Base-by-base conservation (phyloP, 2,329 filamentous ascomycete species). In the Cercospora sp. region DNA sequence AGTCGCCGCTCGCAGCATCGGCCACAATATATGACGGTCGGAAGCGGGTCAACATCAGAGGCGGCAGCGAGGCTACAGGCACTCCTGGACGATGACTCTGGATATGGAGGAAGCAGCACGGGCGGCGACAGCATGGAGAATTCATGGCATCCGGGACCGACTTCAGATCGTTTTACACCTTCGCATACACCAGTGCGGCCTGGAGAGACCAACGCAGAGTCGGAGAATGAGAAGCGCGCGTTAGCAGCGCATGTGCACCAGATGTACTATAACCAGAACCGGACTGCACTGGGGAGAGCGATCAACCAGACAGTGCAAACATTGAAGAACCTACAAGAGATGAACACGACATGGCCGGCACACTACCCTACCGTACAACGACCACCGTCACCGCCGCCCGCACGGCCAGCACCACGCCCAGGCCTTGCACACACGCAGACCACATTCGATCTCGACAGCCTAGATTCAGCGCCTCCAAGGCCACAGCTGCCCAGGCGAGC, bases 211-310 rank as follows among this genome's bases (percentile, higher is more conserved):
- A 84, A 81, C 74, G 78, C 80, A 43, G 80, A 82, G 61, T 80
- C 82, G 77, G 89, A 91, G 62, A 83, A 88, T 71, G 90, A 92
- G 76, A 86, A 87, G 75, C 86, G 87, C 72, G 83, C 86, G 55
- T 88, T 94, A 72, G 90, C 92, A 43, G 91, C 90, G 77, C 92
- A 97, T 80, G 89, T 97, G 60, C 91, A 97, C 77, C 95, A 98
- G 82, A 86, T 98, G 72, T 92, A 92, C 85, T 97, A 97, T 82
- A 98, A 98, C 80, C 89, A 93, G 76, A 97, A 98, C 79, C 89
- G 94, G 68, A 91, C 90, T 5, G 89, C 91, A 34, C 87, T 99
- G n/a, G 92, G 89, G 53, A 90, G 94, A 68, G 91, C 93, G 13
- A 97, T 99, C 77, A 91, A 90, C 76, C 88, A 89, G 73, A 94